Evolutionary conservation across 257 asterid genomes (phyloP).

Genomic region (Haberlea rhodopensis): DNA sequence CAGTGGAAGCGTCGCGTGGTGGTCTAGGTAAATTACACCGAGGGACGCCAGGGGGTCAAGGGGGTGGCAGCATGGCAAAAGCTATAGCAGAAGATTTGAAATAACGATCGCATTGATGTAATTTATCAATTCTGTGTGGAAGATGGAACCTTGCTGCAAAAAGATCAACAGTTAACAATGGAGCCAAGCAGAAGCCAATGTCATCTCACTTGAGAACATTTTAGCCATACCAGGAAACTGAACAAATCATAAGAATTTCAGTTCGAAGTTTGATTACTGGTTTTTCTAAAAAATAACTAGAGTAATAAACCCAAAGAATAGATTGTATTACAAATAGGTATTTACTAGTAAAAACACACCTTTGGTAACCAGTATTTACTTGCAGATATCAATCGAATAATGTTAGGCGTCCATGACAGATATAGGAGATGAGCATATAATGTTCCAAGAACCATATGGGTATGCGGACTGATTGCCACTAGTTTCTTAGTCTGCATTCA

Average conservation of each 20-base stretch:
- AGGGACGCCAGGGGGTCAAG: too few species aligned
- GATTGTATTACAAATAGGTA: too few species aligned
- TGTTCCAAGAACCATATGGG: conserved; percentile 67
- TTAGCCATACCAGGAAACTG: conserved; percentile 83
- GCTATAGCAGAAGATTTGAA: too few species aligned
- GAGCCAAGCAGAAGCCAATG: conserved; percentile 92
- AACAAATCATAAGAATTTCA: not conserved
- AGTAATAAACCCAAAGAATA: not conserved
- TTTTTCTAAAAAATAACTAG: not conserved
- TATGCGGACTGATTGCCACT: conserved; percentile 56
- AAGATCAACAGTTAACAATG: conserved; percentile 80
- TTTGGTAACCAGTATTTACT: conserved; percentile 86
- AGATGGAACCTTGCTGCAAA: conserved; percentile 72
- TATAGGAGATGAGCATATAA: conserved; percentile 63
- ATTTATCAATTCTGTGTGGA: not conserved
- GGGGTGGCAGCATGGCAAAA: too few species aligned
- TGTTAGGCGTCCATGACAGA: conserved; percentile 87
- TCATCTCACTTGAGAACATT: conserved; percentile 84
- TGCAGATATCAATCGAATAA: conserved; percentile 58
- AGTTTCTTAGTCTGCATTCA: conserved; percentile 64
- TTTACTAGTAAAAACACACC: conserved; percentile 39
- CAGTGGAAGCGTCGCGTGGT: not conserved
- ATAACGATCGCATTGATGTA: not conserved
- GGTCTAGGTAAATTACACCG: too few species aligned
- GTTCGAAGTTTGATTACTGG: not conserved